Evolutionary conservation across 352 stramenopile genomes (phyloP).

Genomic region (Saprolegnia diclina): DNA sequence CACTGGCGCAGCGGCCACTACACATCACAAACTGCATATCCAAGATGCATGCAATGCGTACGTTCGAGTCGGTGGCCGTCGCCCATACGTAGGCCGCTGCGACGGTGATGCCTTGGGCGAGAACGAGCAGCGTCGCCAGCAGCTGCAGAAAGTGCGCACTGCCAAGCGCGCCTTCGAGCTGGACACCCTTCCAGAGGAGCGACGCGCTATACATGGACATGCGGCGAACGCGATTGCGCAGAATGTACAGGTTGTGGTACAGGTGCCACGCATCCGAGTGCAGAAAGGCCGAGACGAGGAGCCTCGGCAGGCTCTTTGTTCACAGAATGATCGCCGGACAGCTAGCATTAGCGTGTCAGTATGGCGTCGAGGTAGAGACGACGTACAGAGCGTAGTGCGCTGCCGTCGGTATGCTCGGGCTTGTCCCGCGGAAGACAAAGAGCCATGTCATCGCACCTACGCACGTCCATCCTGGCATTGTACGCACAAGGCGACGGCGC

Average conservation of each 20-base stretch:
- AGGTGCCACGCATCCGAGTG: constrained; percentile 82
- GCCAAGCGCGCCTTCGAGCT: constrained; percentile 57
- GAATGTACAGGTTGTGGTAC: constrained; percentile 85
- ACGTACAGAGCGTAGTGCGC: neutral
- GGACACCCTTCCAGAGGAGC: constrained; percentile 79
- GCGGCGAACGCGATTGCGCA: neutral
- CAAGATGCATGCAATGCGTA: constrained; percentile 30
- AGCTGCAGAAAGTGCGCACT: constrained; percentile 45
- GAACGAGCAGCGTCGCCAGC: constrained; percentile 45
- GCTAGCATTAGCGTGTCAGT: constrained; percentile 31
- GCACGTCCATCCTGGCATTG: neutral
- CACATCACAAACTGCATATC: neutral
- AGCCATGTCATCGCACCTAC: constrained; percentile 14
- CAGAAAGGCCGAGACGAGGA: constrained; percentile 71
- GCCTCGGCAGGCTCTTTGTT: constrained; percentile 33
- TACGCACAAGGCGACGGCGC: neutral
- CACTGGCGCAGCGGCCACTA: constrained; percentile 49
- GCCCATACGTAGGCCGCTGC: constrained; percentile 36
- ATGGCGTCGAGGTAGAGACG: neutral
- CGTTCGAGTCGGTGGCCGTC: neutral
- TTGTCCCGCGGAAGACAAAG: constrained; percentile 12
- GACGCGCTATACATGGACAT: constrained; percentile 36
- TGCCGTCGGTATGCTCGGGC: constrained; percentile 14
- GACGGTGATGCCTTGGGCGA: constrained; percentile 62
- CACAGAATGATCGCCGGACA: constrained; percentile 53